Percentiles rank a stretch among this genome's conserved stretches.
phyloP scores from a whole-genome alignment of 768 basidiomycete species.

The Amanita fuliginea region DNA sequence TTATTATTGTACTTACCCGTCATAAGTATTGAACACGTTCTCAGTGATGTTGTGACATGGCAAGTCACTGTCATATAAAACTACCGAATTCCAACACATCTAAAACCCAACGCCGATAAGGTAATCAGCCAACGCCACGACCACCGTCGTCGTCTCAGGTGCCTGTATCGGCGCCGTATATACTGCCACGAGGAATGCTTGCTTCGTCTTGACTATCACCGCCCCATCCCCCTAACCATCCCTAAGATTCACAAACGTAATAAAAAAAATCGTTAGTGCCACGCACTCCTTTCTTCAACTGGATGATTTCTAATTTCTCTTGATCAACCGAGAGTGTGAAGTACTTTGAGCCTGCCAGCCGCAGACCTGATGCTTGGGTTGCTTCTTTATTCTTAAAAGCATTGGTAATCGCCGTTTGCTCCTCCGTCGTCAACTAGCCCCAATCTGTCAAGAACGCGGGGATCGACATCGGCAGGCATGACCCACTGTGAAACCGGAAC shows the following conservation, averaged over 20 bases:
- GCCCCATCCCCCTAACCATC: slow-evolving; percentile 56
- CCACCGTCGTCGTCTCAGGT: slow-evolving; percentile 51
- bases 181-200: slow-evolving; percentile 75
- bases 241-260: not conserved
- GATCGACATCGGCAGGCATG: not conserved
- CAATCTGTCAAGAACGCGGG: not conserved
- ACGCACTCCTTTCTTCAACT: slow-evolving; percentile 71
- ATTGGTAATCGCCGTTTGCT: slow-evolving; percentile 47
- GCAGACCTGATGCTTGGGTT: slow-evolving; percentile 49
- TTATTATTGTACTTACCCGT: not conserved
- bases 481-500: slow-evolving; percentile 47
- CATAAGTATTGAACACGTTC: too few species aligned
- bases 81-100: not conserved
- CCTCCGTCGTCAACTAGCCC: slow-evolving; percentile 46
- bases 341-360: slow-evolving; percentile 63
- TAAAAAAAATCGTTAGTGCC: not conserved
- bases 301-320: slow-evolving; percentile 33
- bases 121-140: slow-evolving; percentile 70
- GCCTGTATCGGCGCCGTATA: slow-evolving; percentile 60
- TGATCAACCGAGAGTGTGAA: slow-evolving; percentile 41
- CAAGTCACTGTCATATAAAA: not conserved
- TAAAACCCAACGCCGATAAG: slow-evolving; percentile 52
- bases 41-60: not conserved
- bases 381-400: slow-evolving; percentile 30
- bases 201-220: slow-evolving; percentile 68